Evolutionary conservation across 176 grass and related monocot genomes (phyloP).

Genomic region (Rhynchospora tenuis): DNA sequence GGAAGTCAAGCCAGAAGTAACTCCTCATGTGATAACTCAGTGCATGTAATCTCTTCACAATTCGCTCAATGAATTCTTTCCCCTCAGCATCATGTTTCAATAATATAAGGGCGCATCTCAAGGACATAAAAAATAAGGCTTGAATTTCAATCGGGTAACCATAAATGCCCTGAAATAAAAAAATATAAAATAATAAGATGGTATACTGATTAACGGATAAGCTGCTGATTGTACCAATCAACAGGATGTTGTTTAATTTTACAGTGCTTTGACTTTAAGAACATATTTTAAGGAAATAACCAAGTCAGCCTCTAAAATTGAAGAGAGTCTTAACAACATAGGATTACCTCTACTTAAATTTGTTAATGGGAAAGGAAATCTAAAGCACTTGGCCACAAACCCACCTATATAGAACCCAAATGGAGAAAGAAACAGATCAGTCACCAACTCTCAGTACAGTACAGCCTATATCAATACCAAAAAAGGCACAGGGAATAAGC

Average conservation of each 20-base stretch:
- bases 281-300: neutral
- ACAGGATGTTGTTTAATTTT: neutral
- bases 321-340: neutral
- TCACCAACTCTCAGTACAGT: neutral
- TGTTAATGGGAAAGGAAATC: neutral
- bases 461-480: neutral
- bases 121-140: constrained; percentile 47
- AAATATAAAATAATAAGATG: neutral
- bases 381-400: neutral
- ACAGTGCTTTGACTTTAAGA: neutral
- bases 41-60: constrained; percentile 36
- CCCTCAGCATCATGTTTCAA: constrained; percentile 42
- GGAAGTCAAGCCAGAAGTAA: constrained; percentile 51
- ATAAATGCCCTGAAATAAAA: constrained; percentile 38
- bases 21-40: constrained; percentile 45
- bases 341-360: neutral
- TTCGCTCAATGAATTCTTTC: constrained; percentile 37
- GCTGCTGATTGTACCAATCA: neutral
- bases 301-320: neutral
- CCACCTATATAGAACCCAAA: neutral
- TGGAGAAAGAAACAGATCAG: neutral
- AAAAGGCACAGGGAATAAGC: neutral
- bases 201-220: neutral
- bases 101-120: constrained; percentile 27
- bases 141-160: constrained; percentile 49